A percentile compares a stretch with the other conserved stretches of the same genome.
Evolutionary conservation across 2,329 filamentous ascomycete species (phyloP).

Genomic region (Colletotrichum sidae): DNA sequence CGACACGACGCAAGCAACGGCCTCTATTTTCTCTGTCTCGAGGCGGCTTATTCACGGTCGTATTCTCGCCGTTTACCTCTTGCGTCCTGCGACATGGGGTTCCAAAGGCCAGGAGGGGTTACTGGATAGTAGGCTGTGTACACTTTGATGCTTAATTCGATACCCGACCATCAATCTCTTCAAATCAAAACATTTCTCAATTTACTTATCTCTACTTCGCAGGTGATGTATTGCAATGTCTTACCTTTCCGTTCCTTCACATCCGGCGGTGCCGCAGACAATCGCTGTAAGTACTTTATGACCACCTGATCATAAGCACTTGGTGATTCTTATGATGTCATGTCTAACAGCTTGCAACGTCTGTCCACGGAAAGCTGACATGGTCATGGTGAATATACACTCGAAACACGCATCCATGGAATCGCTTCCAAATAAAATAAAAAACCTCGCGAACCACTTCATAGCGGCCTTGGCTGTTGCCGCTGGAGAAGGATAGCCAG

Average conservation of each 20-base stretch:
- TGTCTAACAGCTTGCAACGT: no score
- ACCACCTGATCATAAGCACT: no score
- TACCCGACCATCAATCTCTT: conserved; percentile 37
- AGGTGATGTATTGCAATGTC: neutral
- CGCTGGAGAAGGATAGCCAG: no score
- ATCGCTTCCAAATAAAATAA: no score
- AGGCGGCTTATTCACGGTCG: conserved; percentile 10
- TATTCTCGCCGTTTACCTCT: conserved; percentile 18
- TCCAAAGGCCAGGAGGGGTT: conserved; percentile 1
- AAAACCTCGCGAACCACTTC: no score
- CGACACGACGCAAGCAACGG: conserved; percentile 32
- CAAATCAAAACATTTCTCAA: neutral
- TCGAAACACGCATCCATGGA: no score
- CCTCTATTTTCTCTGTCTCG: conserved; percentile 28
- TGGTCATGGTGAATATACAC: no score
- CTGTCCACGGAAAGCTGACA: no score
- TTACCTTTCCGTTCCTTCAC: neutral
- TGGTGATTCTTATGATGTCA: no score
- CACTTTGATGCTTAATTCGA: conserved; percentile 36
- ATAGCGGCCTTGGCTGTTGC: no score
- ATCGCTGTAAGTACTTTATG: neutral
- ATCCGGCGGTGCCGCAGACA: conserved; percentile 10
- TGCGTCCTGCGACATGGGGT: conserved; percentile 20
- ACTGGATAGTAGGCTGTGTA: conserved; percentile 24
- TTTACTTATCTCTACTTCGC: no score